Evolutionary conservation across 2,329 filamentous ascomycete species (phyloP).

Genomic region (Pezicula radicicola): DNA sequence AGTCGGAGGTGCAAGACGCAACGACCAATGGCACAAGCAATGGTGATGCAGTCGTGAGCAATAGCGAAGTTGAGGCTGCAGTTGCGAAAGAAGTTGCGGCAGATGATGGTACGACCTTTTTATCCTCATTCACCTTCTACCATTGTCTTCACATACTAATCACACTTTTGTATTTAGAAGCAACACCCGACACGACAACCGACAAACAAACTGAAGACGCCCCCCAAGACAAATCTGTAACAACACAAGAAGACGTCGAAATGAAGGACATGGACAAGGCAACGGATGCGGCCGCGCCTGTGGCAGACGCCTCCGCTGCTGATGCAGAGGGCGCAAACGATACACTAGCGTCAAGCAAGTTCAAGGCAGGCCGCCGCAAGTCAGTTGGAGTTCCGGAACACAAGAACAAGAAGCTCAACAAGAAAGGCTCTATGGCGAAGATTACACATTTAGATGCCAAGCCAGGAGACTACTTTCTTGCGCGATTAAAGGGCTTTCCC

Average conservation of each 20-base stretch:
- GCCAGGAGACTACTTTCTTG: slow-evolving; percentile 88
- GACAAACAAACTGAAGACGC: slow-evolving; percentile 19
- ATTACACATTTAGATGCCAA: slow-evolving; percentile 74
- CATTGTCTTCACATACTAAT: slow-evolving; percentile 14
- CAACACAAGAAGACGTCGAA: slow-evolving; percentile 24
- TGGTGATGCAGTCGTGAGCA: slow-evolving; percentile 7
- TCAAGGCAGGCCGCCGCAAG: slow-evolving; percentile 63
- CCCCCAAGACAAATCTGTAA: slow-evolving; percentile 16
- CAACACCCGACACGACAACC: slow-evolving; percentile 11
- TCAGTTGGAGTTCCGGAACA: slow-evolving; percentile 64
- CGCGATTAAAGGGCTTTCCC: slow-evolving; percentile 91
- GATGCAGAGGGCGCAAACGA: slow-evolving; percentile 21
- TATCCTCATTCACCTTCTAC: neutral
- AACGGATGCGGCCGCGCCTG: too few relatives aligned
- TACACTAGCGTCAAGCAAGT: slow-evolving; percentile 37
- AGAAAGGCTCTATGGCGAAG: slow-evolving; percentile 76
- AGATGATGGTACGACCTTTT: slow-evolving; percentile 17
- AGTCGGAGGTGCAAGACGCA: slow-evolving; percentile 11
- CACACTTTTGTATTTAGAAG: slow-evolving; percentile 15
- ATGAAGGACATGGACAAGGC: slow-evolving; percentile 31
- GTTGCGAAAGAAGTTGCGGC: slow-evolving; percentile 17
- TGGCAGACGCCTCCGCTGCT: slow-evolving; percentile 20
- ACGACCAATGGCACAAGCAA: slow-evolving; percentile 14
- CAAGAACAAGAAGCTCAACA: slow-evolving; percentile 78
- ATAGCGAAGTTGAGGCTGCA: slow-evolving; percentile 7